Evolutionary conservation across 352 stramenopile species (phyloP), one percentile per base, ranked within the genome.

Genomic region (Globisporangium heterothallicum): DNA sequence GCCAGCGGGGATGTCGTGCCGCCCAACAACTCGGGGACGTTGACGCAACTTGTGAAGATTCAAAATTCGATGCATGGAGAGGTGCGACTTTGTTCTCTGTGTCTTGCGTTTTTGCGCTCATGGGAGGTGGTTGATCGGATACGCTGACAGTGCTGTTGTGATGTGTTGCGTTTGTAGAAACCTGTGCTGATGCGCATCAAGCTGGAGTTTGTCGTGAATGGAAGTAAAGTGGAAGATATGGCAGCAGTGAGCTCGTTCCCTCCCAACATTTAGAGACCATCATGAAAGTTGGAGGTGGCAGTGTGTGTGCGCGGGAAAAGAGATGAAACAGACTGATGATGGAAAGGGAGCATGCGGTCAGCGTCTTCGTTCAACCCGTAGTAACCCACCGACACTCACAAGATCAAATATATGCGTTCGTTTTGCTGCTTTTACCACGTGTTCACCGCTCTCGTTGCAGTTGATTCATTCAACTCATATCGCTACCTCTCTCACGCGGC

Each of bases 41-140:
- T 98, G 14, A 98, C 92, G 18, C 96, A 99, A 69, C 80, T 95
- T 25, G 93, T 98, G 58, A 97, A 93, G 68, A 95, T 99, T 46
- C 88, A 92, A 47, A 99, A 99, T 71, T 89, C 77, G 41, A 91
- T 94, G 81, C 72, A 98, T 43, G 95, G 94, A 56, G 86, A 96
- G 65, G 83, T 92, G 70, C 53, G 59, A 42, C 4, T 13, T 9
- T 36, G 19, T 42, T 19, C 7, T 13, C 7, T 45, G 14, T 32
- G 32, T 56, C 21, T 50, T 6, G 6, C 24, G 10, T 3, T 38
- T 12, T 41, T 16, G 34, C 24, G 12, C 22, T 19, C 40, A 22
- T 27, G 22, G n/a, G n/a, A n/a, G n/a, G n/a, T n/a, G n/a, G 3
- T 16, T 38, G 5, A 18, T 18, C 32, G 51, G 12, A 27, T 61